phyloP scores from a whole-genome alignment of 2,329 filamentous ascomycete species.

The Fusarium burgessii region DNA sequence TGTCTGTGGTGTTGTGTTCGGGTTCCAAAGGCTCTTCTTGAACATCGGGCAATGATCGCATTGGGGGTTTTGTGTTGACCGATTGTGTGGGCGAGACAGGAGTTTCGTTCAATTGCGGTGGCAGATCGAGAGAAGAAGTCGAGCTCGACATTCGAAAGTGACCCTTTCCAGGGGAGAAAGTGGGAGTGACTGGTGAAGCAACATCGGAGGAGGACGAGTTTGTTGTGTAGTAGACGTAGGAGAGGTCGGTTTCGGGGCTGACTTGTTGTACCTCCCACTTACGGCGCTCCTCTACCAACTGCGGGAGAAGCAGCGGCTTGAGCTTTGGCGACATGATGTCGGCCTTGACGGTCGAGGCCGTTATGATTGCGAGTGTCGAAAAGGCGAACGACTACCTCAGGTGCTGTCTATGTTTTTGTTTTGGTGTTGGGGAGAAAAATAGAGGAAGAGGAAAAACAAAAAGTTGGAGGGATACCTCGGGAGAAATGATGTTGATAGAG shows the following conservation, averaged over 20 bases:
- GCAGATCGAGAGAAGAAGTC: conserved; percentile 79
- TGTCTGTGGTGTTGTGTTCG: conserved; percentile 58
- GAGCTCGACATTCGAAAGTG: conserved; percentile 79
- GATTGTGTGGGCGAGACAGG: conserved; percentile 64
- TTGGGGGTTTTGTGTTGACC: conserved; percentile 64
- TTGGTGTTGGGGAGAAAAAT: conserved; percentile 25
- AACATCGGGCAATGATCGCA: conserved; percentile 81
- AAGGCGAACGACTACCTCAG: conserved; percentile 32
- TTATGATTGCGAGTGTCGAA: conserved; percentile 28
- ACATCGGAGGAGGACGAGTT: conserved; percentile 74
- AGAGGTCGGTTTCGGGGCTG: conserved; percentile 50
- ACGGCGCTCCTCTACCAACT: conserved; percentile 64
- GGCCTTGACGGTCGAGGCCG: conserved; percentile 43
- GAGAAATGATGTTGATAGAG: conserved; percentile 36
- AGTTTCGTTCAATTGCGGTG: conserved; percentile 60
- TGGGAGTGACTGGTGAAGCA: conserved; percentile 77
- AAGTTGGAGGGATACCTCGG: conserved; percentile 42
- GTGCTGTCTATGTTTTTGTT: conserved; percentile 11
- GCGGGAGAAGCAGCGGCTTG: conserved; percentile 66
- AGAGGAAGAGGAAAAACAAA: conserved; percentile 24
- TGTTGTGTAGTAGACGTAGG: conserved; percentile 59
- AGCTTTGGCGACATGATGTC: conserved; percentile 61
- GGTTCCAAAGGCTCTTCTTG: conserved; percentile 83
- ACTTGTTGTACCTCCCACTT: conserved; percentile 54
- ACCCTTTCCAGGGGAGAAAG: conserved; percentile 70